phyloP scores from a whole-genome alignment of 129 eudicot species.

The Lactuca sativa region DNA sequence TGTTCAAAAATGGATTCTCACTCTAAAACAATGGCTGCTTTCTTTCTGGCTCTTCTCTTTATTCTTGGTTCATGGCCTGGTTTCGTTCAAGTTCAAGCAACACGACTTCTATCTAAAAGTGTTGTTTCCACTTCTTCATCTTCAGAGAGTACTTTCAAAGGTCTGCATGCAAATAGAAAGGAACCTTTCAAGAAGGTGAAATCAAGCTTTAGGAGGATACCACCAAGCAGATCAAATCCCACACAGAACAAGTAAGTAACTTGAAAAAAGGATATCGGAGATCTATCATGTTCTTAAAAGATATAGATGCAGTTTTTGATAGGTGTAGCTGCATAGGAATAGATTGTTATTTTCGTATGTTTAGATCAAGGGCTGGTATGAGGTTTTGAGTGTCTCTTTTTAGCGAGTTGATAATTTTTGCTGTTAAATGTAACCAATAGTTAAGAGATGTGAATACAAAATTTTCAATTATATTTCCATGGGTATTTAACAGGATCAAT shows the following conservation, averaged over 20 bases:
- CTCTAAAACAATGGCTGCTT: constrained; percentile 28
- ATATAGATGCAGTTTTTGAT: constrained; percentile 17
- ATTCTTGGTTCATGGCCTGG: constrained; percentile 33
- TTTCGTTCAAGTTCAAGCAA: constrained; percentile 37
- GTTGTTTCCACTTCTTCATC: constrained; percentile 21
- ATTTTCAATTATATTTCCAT: background rate
- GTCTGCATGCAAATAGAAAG: constrained; percentile 32
- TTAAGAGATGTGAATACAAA: constrained; percentile 8
- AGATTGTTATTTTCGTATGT: background rate
- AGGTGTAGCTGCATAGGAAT: constrained; percentile 12
- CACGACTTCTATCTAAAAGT: constrained; percentile 14
- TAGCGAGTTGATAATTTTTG: background rate
- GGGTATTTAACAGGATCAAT: background rate
- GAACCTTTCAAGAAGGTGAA: constrained; percentile 44
- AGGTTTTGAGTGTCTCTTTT: background rate
- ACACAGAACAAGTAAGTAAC: constrained; percentile 81
- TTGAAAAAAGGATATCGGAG: background rate
- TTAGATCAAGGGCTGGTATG: constrained; percentile 2
- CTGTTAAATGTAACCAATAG: constrained; percentile 2
- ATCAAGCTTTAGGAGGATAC: constrained; percentile 58
- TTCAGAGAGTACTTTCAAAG: constrained; percentile 31
- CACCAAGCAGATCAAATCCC: constrained; percentile 80
- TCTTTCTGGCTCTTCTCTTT: constrained; percentile 40
- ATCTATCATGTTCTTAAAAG: background rate
- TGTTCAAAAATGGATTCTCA: constrained; percentile 37